Evolutionary conservation across 768 basidiomycete species (phyloP).

Genomic region (Panus rudis): DNA sequence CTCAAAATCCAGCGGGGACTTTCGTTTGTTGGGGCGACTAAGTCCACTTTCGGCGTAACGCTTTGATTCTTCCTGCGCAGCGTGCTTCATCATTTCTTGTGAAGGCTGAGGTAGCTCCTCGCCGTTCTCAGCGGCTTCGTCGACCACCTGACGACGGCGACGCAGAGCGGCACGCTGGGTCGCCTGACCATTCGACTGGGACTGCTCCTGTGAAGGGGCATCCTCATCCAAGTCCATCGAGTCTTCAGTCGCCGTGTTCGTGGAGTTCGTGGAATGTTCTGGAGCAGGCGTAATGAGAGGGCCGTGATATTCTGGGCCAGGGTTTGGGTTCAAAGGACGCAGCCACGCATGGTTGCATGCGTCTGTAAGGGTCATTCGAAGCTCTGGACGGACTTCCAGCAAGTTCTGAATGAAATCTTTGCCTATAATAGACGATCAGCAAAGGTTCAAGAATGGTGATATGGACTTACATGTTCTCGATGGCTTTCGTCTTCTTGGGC

Average conservation of each 20-base stretch:
- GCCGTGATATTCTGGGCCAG: no score
- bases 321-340: not conserved
- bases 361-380: slow-evolving; percentile 64
- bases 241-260: no score
- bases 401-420: slow-evolving; percentile 61
- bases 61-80: slow-evolving; percentile 13
- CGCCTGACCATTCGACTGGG: no score
- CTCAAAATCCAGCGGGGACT: slow-evolving; percentile 17
- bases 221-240: no score
- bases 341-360: slow-evolving; percentile 82
- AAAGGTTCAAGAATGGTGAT: not conserved
- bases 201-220: slow-evolving; percentile 16
- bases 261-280: no score
- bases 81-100: slow-evolving; percentile 47
- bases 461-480: slow-evolving; percentile 38
- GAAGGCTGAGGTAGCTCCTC: slow-evolving; percentile 34
- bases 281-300: no score
- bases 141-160: slow-evolving; percentile 41
- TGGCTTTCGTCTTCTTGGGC: slow-evolving; percentile 29
- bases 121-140: slow-evolving; percentile 38
- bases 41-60: slow-evolving; percentile 14
- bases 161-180: slow-evolving; percentile 26
- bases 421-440: slow-evolving; percentile 31
- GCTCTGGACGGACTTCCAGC: slow-evolving; percentile 53
- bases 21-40: slow-evolving; percentile 29